These are phyloP conservation scores for Tolypocladium ovalisporum DNA, from an alignment of 2,329 filamentous ascomycete genomes.

Conservation along the genomic window DNA sequence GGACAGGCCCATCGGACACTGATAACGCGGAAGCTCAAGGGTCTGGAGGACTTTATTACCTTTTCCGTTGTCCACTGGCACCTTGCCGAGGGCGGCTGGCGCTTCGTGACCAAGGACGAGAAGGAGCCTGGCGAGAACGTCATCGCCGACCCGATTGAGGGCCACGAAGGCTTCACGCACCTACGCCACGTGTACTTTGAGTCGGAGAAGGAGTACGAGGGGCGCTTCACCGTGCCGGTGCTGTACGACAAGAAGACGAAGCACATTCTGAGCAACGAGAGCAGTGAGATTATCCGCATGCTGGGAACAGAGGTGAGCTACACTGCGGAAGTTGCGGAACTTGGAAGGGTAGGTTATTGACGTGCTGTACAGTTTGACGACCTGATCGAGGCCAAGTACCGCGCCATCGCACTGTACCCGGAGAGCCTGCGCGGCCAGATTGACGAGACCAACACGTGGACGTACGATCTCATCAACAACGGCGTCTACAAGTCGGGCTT, in stretches of 20 bases:
- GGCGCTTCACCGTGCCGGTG: constrained; percentile 79
- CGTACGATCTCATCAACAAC: constrained; percentile 63
- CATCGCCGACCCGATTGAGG: constrained; percentile 56
- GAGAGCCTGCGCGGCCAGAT: constrained; percentile 53
- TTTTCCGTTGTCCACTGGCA: constrained; percentile 89
- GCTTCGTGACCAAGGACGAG: constrained; percentile 59
- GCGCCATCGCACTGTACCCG: constrained; percentile 57
- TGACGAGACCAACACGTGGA: constrained; percentile 71
- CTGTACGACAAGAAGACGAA: constrained; percentile 69
- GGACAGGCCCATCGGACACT: constrained; percentile 64
- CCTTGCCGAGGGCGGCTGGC: constrained; percentile 64
- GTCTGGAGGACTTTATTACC: constrained; percentile 72
- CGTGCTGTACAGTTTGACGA: constrained; percentile 52
- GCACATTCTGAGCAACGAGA: constrained; percentile 84
- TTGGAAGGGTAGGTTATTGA: neutral
- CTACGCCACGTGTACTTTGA: constrained; percentile 73
- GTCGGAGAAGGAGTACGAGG: constrained; percentile 58
- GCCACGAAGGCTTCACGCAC: constrained; percentile 57
- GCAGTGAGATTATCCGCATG: constrained; percentile 87
- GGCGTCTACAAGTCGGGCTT: constrained; percentile 72
- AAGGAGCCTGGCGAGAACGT: constrained; percentile 50
- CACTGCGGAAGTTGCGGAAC: neutral
- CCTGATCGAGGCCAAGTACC: constrained; percentile 48
- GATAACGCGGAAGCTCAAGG: constrained; percentile 84
- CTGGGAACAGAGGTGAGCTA: constrained; percentile 56